Base-by-base conservation (phyloP, 2,329 filamentous ascomycete genomes). In the Penicillium sumatraense region DNA sequence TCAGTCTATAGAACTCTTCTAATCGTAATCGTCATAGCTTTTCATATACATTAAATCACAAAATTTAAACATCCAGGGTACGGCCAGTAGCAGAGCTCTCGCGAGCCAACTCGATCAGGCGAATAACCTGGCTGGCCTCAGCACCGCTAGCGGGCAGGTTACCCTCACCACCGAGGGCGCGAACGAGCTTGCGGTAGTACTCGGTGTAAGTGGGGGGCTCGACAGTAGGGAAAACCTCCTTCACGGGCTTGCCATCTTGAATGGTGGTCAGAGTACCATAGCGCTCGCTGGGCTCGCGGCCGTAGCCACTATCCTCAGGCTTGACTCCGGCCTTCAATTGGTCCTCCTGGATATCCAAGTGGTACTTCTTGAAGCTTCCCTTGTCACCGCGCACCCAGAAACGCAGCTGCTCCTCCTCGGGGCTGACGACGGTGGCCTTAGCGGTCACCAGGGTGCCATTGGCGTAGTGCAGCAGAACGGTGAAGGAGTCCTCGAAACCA, bases 351-450 rank as follows among this genome's bases (percentile, higher is more conserved):
- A 85, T 78, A 69, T 95, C 90, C 2, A 93, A 79, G 51, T 83
- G 75, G 69, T 73, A 82, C 74, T 93, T 93, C 77, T 84, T 88
- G 74, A 88, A 93, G 67, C 84, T 89, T 1, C 89, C 90, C 73
- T 87, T 86, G 16, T 84, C 84, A 20, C 90, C 90, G 23, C 89
- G 80, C 9, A 93, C 80, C 89, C 90, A 93, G 79, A 87, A 93
- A 35, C 90, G 79, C 56, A 89, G 78, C 77, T 93, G 90, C 58
- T 83, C 78, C 21, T 78, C 78, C 73, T 93, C 89, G 3, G 84
- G 83, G 68, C 86, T 89, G 47, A 91, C 78, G 20, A 89, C 83
- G 38, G 82, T 84, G 54, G 87, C 88, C 69, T 90, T 89, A 45
- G 86, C 85, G 42, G 87, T 87, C 10, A 86, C 89, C 42, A 91